Evolutionary conservation across 441 rosid species (phyloP).

Genomic region (Raphanus hybrid): DNA sequence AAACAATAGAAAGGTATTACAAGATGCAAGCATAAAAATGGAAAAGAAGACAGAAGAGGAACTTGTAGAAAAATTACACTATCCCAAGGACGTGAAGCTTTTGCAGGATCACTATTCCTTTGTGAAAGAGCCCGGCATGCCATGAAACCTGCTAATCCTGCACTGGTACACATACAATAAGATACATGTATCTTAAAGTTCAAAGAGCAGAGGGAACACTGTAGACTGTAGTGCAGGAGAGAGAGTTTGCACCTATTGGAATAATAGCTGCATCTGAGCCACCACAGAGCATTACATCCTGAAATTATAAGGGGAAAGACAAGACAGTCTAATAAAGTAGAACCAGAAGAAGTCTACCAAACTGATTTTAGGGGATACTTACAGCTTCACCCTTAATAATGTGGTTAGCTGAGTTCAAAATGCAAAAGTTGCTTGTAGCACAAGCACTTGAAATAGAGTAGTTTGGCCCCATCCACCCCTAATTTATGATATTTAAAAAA

Average conservation of each 20-base stretch:
- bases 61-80: slow-evolving; percentile 48
- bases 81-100: slow-evolving; percentile 99
- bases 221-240: slow-evolving; percentile 6
- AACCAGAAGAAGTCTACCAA: slow-evolving; percentile 19
- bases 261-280: slow-evolving; percentile 91
- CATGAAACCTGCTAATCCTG: slow-evolving; percentile 97
- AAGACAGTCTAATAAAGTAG: slow-evolving; percentile 12
- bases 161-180: slow-evolving; percentile 37
- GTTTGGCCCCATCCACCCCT: slow-evolving; percentile 99
- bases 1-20: no score
- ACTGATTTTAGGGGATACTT: slow-evolving; percentile 46
- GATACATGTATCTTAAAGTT: slow-evolving; percentile 8
- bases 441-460: slow-evolving; percentile 97
- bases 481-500: slow-evolving; percentile 29
- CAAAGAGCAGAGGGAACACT: background rate
- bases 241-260: slow-evolving; percentile 72
- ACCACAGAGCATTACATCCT: slow-evolving; percentile 98
- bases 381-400: slow-evolving; percentile 97
- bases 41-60: no score
- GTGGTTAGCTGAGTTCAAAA: slow-evolving; percentile 90
- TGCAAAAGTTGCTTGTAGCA: slow-evolving; percentile 96
- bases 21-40: background rate
- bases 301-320: slow-evolving; percentile 42
- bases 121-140: slow-evolving; percentile 93
- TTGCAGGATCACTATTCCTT: slow-evolving; percentile 86